Percentiles rank a stretch among this genome's conserved stretches.
phyloP scores from a whole-genome alignment of 192 early-diverging fungal genomes.

The Kickxella alabastrina region DNA sequence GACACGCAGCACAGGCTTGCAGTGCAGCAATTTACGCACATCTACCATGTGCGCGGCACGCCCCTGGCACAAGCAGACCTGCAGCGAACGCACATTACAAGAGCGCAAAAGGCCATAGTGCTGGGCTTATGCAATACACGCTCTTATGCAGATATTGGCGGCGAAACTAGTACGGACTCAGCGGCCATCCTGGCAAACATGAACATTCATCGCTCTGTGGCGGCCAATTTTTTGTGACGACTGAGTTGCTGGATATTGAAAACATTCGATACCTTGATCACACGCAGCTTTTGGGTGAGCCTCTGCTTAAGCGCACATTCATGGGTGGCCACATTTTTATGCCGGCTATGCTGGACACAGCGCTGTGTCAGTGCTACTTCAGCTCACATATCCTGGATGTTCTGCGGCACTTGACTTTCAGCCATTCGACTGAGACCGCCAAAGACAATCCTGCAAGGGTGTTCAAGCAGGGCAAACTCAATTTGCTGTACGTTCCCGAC shows the following conservation, averaged over 20 bases:
- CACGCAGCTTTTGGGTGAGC: constrained; percentile 45
- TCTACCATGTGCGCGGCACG: constrained; percentile 45
- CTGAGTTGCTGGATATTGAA: constrained; percentile 38
- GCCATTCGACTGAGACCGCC: constrained; percentile 10
- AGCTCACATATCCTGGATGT: constrained; percentile 51
- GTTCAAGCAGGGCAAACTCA: constrained; percentile 14
- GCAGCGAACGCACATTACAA: constrained; percentile 29
- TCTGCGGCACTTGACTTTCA: constrained; percentile 40
- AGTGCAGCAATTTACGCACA: constrained; percentile 21
- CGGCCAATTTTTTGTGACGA: constrained; percentile 35
- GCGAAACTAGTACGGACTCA: constrained; percentile 23
- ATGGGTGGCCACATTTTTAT: constrained; percentile 50
- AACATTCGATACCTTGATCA: constrained; percentile 46
- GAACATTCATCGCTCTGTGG: constrained; percentile 43
- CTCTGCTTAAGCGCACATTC: constrained; percentile 44
- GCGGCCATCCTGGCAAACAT: constrained; percentile 44
- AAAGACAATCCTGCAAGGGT: constrained; percentile 11
- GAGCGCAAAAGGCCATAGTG: constrained; percentile 41
- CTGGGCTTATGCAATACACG: constrained; percentile 20
- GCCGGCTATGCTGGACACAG: constrained; percentile 42
- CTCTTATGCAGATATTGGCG: neutral
- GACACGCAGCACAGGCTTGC: constrained; percentile 9
- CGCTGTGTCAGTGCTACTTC: constrained; percentile 50
- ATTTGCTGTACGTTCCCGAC: constrained; percentile 24
- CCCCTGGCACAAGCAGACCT: constrained; percentile 39